Base-by-base conservation (phyloP, 2,329 filamentous ascomycete species). In the Calonectria ilicicola region DNA sequence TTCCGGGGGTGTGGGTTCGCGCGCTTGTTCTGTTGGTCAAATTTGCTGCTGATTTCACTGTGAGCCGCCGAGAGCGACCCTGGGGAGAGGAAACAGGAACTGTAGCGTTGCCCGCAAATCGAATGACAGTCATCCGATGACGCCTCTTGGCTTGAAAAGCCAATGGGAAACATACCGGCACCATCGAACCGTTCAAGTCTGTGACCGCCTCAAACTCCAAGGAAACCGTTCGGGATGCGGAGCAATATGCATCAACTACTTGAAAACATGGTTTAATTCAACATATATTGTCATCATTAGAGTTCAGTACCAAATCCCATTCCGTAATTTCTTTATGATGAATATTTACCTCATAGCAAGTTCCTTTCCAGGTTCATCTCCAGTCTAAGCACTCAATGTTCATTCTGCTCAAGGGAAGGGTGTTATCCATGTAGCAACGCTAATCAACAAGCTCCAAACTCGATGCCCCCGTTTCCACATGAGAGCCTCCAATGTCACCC, bases 111-210 rank as follows among this genome's bases (percentile, higher is more conserved):
- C 9, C 26, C 27, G 46, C 38, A 19, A 26, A 64, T 71, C 69
- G 69, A 58, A 67, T 53, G 69, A 71, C 64, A n/a, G 56, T 67
- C 64, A 66, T 67, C 42, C 38, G 69, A 71, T 71, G 40, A 19
- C 38, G 40, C n/a, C 23, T 44, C 65, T 60, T 38, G 35, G 51
- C 29, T 38, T 15, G 2, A 17, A 60, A 23, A 9, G 53, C 53
- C 14, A 60, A 60, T 27, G 35, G 19, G 32, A 60, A 38, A 15
- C 2, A n/a, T 7, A 35, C 2, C n/a, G 21, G n/a, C 15, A 17
- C 53, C 23, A 17, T 17, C 15, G n/a, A 17, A 9, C n/a, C 21
- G 12, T 17, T 58, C 32, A n/a, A 38, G 53, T 35, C n/a, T 21
- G 53, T 60, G n/a, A 27, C 53, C 53, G 53, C 53, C 21, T 21